Conservation (phyloP, 2,329 filamentous ascomycete genomes). For the Verticillium longisporum region DNA sequence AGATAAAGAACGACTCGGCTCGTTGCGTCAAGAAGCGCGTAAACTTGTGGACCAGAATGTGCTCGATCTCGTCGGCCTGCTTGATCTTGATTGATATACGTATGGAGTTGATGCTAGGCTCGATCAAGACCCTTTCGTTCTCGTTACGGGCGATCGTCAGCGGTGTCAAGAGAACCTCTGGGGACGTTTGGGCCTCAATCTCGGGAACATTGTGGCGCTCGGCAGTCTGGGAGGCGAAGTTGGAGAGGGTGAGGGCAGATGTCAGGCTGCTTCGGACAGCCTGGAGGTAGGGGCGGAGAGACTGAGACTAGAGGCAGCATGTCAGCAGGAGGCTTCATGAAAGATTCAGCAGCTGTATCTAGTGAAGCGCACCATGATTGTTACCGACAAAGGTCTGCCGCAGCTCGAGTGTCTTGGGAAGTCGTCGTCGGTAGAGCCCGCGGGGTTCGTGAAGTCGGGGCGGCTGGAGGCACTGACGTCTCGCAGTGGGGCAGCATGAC, state of each 20-base stretch:
- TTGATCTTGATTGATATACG: constrained; percentile 98
- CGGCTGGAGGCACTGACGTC: constrained; percentile 25
- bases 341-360: background rate
- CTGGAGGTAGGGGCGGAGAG: constrained; percentile 90
- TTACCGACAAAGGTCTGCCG: constrained; percentile 1
- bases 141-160: constrained; percentile 90
- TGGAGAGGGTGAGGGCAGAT: constrained; percentile 85
- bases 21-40: constrained; percentile 93
- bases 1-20: constrained; percentile 94
- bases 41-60: constrained; percentile 97
- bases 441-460: constrained; percentile 14
- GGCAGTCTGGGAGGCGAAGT: constrained; percentile 95
- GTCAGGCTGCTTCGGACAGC: constrained; percentile 93
- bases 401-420: constrained; percentile 1
- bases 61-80: constrained; percentile 97
- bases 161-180: constrained; percentile 88
- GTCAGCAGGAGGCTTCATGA: constrained; percentile 15
- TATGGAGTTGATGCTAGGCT: constrained; percentile 94
- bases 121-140: constrained; percentile 92
- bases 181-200: constrained; percentile 86
- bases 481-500: constrained; percentile 19
- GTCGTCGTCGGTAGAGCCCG: constrained; percentile 5
- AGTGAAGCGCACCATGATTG: constrained; percentile 8
- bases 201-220: constrained; percentile 98
- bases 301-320: constrained; percentile 66